Conservation (phyloP, 805 yeast genomes). For the Metschnikowia matae region DNA sequence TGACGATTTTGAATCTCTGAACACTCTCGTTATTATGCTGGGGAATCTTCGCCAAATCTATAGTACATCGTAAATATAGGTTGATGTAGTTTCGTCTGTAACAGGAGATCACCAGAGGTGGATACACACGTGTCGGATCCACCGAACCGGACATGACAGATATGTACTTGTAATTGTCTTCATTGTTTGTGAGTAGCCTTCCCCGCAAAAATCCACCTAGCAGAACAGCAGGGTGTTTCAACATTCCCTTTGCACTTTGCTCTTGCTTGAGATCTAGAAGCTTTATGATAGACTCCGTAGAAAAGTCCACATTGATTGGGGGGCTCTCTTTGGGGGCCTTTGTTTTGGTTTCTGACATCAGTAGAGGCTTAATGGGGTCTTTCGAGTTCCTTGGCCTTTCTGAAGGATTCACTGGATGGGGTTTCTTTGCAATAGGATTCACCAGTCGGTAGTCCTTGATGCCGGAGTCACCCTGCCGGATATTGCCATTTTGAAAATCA, state of each 20-base stretch:
- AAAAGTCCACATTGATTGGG: constrained; percentile 13
- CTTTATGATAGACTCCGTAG: constrained; percentile 7
- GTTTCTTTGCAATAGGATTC: background rate
- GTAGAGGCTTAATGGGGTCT: background rate
- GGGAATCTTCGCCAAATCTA: background rate
- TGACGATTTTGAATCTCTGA: constrained; percentile 32
- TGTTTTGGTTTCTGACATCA: background rate
- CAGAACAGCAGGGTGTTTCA: background rate
- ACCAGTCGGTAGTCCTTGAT: background rate
- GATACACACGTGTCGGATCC: constrained; percentile 9
- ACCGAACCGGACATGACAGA: constrained; percentile 10
- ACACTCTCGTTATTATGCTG: constrained; percentile 7
- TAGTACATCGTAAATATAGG: constrained; percentile 7
- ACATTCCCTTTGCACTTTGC: background rate
- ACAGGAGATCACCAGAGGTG: constrained; percentile 41
- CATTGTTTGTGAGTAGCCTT: constrained; percentile 38
- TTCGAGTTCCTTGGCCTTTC: background rate
- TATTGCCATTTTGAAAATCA: background rate
- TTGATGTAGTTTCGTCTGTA: constrained; percentile 43
- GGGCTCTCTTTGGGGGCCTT: constrained; percentile 1
- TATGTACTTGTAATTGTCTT: constrained; percentile 35
- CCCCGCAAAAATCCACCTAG: constrained; percentile 39
- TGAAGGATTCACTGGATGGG: background rate
- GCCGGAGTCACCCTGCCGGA: background rate
- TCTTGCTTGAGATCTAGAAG: constrained; percentile 13